Evolutionary conservation across 2,329 filamentous ascomycete genomes (phyloP).

Genomic region (Aspergillus pseudoviridinutans): DNA sequence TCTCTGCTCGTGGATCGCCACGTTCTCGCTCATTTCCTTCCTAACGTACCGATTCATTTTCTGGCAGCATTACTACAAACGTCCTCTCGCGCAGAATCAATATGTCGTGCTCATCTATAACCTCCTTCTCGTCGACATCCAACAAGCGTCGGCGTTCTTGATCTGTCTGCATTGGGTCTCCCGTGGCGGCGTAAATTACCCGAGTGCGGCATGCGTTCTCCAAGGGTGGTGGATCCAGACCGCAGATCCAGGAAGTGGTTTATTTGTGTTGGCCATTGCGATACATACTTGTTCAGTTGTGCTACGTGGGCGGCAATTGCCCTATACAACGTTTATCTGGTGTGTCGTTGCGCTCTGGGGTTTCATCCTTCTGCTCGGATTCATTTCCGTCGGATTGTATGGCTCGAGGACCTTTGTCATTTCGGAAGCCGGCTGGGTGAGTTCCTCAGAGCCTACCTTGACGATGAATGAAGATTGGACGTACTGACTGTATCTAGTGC

Average conservation of each 20-base stretch:
- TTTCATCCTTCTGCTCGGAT: constrained; percentile 44
- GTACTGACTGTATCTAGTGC: constrained; percentile 34
- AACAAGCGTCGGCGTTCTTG: constrained; percentile 47
- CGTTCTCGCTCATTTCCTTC: constrained; percentile 36
- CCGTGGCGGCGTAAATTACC: constrained; percentile 39
- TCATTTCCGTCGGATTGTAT: constrained; percentile 45
- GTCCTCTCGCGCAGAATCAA: constrained; percentile 49
- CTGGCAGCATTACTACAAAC: constrained; percentile 47
- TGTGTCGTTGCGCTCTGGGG: constrained; percentile 44
- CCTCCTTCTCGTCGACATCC: constrained; percentile 48
- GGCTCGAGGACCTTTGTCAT: constrained; percentile 41
- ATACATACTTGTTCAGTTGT: constrained; percentile 50
- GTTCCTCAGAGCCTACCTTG: constrained; percentile 12
- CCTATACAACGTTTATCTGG: constrained; percentile 41
- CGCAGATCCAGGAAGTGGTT: constrained; percentile 48
- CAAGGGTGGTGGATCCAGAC: constrained; percentile 52
- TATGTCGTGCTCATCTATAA: constrained; percentile 52
- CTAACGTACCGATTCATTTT: constrained; percentile 48
- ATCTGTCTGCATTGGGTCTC: constrained; percentile 45
- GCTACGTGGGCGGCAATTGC: constrained; percentile 45
- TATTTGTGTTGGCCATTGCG: constrained; percentile 51
- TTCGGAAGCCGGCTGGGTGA: constrained; percentile 49
- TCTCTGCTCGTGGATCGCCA: constrained; percentile 36
- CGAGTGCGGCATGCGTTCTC: constrained; percentile 44
- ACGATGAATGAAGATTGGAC: background rate